phyloP scores from a whole-genome alignment of 2,329 filamentous ascomycete species.

The Lachnellula hyalina region DNA sequence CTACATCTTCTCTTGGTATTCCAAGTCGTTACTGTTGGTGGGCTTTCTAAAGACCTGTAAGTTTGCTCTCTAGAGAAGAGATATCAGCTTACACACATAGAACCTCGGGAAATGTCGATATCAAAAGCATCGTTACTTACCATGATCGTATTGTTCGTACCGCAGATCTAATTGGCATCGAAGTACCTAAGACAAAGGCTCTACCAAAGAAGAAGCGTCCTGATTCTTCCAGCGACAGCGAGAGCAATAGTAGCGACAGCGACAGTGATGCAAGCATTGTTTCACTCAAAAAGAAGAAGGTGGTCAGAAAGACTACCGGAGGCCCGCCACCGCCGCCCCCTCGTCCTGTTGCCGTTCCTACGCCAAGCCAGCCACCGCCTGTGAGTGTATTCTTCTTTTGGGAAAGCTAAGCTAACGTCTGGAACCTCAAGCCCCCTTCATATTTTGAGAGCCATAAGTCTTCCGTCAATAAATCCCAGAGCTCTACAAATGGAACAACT shows the following conservation, averaged over 20 bases:
- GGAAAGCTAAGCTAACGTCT: neutral
- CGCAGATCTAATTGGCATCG: constrained; percentile 15
- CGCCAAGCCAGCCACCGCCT: neutral
- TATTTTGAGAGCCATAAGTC: constrained; percentile 12
- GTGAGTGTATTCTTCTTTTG: neutral
- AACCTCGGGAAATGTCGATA: constrained; percentile 16
- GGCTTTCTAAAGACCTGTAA: constrained; percentile 18
- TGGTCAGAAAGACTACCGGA: neutral
- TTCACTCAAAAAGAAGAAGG: neutral
- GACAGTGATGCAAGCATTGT: constrained; percentile 6
- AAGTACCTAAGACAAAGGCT: neutral
- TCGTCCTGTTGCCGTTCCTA: neutral
- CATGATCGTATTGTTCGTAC: constrained; percentile 21
- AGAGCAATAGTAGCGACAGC: constrained; percentile 6
- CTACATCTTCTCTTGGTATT: constrained; percentile 22
- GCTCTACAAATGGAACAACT: neutral
- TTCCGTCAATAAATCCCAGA: neutral
- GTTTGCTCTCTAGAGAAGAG: neutral
- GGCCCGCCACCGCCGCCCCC: neutral
- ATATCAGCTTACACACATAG: constrained; percentile 7
- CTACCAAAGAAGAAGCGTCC: neutral
- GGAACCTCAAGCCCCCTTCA: constrained; percentile 2
- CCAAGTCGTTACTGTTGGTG: constrained; percentile 20
- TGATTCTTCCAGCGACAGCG: neutral
- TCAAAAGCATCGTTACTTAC: constrained; percentile 19